A percentile compares a stretch with the other conserved stretches of the same genome.
Conservation (phyloP, 441 rosid genomes). For the Viola pubescens region DNA sequence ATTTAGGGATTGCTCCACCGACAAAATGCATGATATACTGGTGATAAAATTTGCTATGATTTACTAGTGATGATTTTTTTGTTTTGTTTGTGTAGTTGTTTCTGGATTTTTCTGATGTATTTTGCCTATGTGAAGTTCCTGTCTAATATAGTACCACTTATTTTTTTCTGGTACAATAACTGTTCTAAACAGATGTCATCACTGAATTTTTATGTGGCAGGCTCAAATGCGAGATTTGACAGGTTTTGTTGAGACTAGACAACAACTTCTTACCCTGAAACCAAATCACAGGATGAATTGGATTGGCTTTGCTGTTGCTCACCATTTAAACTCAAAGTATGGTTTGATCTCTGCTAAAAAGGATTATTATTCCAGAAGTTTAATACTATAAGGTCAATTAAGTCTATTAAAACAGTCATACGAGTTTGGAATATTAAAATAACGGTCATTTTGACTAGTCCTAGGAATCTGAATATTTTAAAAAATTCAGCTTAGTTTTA, state of each 20-base stretch:
- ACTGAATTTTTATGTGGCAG: conserved; percentile 38
- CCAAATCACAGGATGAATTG: conserved; percentile 99
- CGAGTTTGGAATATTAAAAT: background rate
- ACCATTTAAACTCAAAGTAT: conserved; percentile 88
- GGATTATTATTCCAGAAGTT: background rate
- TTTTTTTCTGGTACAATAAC: background rate
- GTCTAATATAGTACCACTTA: no score
- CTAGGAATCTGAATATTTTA: no score
- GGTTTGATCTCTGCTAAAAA: conserved; percentile 20
- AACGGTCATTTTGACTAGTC: background rate
- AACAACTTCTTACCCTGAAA: conserved; percentile 84
- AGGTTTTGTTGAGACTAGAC: conserved; percentile 98
- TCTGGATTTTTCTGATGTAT: no score
- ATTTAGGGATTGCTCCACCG: no score
- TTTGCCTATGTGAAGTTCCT: no score
- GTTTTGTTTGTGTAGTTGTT: no score
- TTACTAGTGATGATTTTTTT: no score
- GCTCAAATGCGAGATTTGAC: conserved; percentile 99
- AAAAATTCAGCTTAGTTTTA: no score
- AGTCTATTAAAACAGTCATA: no score
- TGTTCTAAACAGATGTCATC: background rate
- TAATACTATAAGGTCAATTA: no score
- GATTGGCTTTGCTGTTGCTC: conserved; percentile 99
- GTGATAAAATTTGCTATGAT: no score
- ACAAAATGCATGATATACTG: no score